Evolutionary conservation across 169 alveolate genomes (phyloP).

Genomic region (Plasmodium vivax): DNA sequence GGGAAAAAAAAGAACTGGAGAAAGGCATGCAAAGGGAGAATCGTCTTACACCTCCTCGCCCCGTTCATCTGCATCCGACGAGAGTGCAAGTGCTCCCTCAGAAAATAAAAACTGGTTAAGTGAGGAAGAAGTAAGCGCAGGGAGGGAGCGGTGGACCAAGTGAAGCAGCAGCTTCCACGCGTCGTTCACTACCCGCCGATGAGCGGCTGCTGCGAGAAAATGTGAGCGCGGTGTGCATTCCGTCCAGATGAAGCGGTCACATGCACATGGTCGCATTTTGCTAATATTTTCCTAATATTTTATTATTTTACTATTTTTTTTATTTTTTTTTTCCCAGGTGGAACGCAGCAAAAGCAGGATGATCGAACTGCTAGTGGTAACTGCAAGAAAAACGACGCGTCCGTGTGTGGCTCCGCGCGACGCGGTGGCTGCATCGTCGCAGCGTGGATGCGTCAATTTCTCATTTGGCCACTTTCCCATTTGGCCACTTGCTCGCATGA

Average conservation of each 20-base stretch:
- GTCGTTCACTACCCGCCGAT: neutral
- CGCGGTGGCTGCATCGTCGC: neutral
- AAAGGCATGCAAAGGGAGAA: neutral
- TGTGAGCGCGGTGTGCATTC: neutral
- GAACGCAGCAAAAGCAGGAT: conserved; percentile 65
- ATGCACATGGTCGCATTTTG: neutral
- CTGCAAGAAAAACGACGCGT: neutral
- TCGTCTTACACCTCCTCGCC: conserved; percentile 13
- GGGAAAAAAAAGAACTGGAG: too few relatives aligned
- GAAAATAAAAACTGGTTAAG: conserved; percentile 18
- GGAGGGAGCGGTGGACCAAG: neutral
- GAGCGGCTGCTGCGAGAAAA: neutral
- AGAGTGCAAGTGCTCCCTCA: neutral
- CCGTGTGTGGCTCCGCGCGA: neutral
- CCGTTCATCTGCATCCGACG: conserved; percentile 5
- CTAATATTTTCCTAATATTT: neutral
- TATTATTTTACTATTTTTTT: too few relatives aligned
- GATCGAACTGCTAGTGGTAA: conserved; percentile 70
- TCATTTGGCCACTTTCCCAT: neutral
- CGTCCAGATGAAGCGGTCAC: neutral
- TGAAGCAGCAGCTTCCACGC: neutral
- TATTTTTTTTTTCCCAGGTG: conserved; percentile 16
- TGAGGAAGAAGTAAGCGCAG: conserved; percentile 17
- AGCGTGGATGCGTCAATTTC: neutral
- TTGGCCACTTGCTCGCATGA: neutral